These are phyloP conservation scores for Pseudogymnoascus sp. DNA, from an alignment of 2,329 filamentous ascomycete genomes.

Conservation along the genomic window DNA sequence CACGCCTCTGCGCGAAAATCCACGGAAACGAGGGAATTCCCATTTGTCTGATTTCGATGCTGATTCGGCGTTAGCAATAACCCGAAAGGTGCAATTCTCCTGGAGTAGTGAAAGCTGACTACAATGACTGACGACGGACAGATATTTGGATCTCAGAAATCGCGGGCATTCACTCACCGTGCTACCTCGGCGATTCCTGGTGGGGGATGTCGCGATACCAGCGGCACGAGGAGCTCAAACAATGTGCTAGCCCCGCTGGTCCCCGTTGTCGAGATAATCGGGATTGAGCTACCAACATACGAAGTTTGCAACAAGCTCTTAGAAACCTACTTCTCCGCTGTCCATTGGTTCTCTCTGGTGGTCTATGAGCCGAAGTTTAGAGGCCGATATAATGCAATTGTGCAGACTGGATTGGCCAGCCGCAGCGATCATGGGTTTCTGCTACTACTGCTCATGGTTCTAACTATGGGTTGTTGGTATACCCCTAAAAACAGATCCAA, in stretches of 20 bases:
- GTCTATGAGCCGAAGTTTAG: slow-evolving; percentile 36
- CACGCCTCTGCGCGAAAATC: neutral
- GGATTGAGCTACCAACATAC: slow-evolving; percentile 25
- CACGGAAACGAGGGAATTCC: slow-evolving; percentile 3
- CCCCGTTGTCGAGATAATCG: slow-evolving; percentile 18
- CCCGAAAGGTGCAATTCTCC: slow-evolving; percentile 20
- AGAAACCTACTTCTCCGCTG: slow-evolving; percentile 34
- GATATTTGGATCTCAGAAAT: slow-evolving; percentile 25
- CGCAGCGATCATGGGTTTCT: slow-evolving; percentile 32
- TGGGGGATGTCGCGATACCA: slow-evolving; percentile 18
- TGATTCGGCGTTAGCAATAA: slow-evolving; percentile 31
- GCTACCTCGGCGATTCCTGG: slow-evolving; percentile 31
- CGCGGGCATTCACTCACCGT: slow-evolving; percentile 23
- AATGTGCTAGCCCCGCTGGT: slow-evolving; percentile 21
- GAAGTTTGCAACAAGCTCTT: slow-evolving; percentile 28
- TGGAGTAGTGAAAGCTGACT: neutral
- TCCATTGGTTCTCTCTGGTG: slow-evolving; percentile 39
- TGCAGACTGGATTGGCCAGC: slow-evolving; percentile 28
- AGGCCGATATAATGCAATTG: slow-evolving; percentile 25
- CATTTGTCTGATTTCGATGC: slow-evolving; percentile 19
- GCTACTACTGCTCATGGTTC: slow-evolving; percentile 30
- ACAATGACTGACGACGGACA: slow-evolving; percentile 1
- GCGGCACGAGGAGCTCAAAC: slow-evolving; percentile 16
- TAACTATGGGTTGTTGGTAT: slow-evolving; percentile 35
- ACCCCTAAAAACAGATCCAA: slow-evolving; percentile 20